phyloP scores from a whole-genome alignment of 805 yeast species.

The Candida easanensis region DNA sequence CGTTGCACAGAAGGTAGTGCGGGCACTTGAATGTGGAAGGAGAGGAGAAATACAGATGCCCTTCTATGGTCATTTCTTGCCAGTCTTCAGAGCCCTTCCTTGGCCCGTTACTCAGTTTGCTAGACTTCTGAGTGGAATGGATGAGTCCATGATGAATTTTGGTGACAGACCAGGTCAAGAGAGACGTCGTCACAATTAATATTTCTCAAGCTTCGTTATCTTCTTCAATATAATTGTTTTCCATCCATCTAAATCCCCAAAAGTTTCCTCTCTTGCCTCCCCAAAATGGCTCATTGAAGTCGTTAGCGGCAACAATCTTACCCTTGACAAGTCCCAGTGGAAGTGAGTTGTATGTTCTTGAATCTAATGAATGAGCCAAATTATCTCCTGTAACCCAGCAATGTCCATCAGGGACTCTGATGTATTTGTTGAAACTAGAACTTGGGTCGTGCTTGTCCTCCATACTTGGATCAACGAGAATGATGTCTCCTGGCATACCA shows the following conservation, averaged over 20 bases:
- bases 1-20: constrained; percentile 59
- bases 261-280: constrained; percentile 34
- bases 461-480: constrained; percentile 76
- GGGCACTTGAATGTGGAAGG: constrained; percentile 56
- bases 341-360: constrained; percentile 83
- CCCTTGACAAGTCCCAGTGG: constrained; percentile 90
- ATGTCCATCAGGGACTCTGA: constrained; percentile 89
- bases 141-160: constrained; percentile 36
- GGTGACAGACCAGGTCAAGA: constrained; percentile 1
- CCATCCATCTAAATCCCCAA: constrained; percentile 55
- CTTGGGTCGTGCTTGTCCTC: constrained; percentile 18
- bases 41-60: constrained; percentile 74
- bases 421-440: constrained; percentile 43
- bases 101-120: constrained; percentile 53
- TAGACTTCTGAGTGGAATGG: constrained; percentile 44
- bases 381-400: constrained; percentile 98
- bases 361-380: constrained; percentile 80
- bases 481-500: constrained; percentile 93
- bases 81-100: constrained; percentile 68
- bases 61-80: constrained; percentile 70
- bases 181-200: background rate
- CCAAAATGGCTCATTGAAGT: constrained; percentile 47
- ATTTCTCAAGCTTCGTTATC: too few species aligned
- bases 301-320: constrained; percentile 72
- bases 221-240: constrained; percentile 47